These are phyloP conservation scores for Heliamphora exappendiculata DNA, from an alignment of 148 eudicot genomes.

Conservation along the genomic window DNA sequence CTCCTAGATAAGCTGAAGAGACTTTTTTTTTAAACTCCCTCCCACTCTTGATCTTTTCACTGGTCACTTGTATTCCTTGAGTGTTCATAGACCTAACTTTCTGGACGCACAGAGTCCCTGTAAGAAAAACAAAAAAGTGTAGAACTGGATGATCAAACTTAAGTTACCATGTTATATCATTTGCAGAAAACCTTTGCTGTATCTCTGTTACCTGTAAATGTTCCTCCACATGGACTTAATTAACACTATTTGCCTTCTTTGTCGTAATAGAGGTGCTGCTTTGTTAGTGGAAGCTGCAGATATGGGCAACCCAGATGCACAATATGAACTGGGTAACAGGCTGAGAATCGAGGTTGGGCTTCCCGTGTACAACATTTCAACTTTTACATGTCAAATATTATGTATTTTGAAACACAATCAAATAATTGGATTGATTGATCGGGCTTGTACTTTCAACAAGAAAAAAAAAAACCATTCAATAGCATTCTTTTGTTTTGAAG, in stretches of 20 bases:
- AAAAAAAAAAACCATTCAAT: not conserved
- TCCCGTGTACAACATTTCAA: not conserved
- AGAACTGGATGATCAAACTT: not conserved
- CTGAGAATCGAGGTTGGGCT: conserved; percentile 70
- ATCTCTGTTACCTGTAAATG: not conserved
- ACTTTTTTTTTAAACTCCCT: not conserved
- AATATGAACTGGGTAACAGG: conserved; percentile 63
- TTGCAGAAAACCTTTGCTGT: not conserved
- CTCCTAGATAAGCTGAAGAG: not conserved
- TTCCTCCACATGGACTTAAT: conserved; percentile 4
- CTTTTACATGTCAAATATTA: not conserved
- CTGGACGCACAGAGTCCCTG: no score
- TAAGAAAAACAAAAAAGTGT: not conserved
- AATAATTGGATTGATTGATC: not conserved
- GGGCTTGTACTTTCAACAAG: not conserved
- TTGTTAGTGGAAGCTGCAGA: conserved; percentile 96
- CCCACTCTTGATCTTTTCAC: no score
- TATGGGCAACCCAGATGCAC: conserved; percentile 89
- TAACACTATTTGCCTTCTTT: not conserved
- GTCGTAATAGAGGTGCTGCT: conserved; percentile 70
- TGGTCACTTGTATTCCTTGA: no score
- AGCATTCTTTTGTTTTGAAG: not conserved
- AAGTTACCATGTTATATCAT: not conserved
- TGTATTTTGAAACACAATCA: not conserved
- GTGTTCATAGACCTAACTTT: no score